These are phyloP conservation scores for Lyophyllum atratum DNA, from an alignment of 768 basidiomycete species.

Conservation along the genomic window DNA sequence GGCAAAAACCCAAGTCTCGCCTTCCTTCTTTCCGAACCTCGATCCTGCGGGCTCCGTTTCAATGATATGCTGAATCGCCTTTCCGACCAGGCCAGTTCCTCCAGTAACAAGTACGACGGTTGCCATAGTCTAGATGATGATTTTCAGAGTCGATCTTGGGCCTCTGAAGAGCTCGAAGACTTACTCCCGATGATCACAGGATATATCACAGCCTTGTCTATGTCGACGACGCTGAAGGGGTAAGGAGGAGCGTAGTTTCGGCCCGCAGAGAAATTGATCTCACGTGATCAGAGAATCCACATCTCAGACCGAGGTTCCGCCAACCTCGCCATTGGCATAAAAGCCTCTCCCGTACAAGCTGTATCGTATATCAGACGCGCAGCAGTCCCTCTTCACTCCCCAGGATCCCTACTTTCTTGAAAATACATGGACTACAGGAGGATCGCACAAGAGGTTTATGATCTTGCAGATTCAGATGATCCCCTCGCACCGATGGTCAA, in stretches of 20 bases:
- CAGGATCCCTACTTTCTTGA: background rate
- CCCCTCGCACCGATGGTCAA: constrained; percentile 62
- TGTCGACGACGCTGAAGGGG: background rate
- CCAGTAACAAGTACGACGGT: constrained; percentile 79
- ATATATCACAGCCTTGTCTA: background rate
- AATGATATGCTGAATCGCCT: constrained; percentile 77
- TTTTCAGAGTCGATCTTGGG: background rate
- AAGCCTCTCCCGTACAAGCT: background rate
- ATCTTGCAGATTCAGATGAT: constrained; percentile 54
- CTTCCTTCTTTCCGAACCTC: constrained; percentile 71
- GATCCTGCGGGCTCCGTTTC: constrained; percentile 78
- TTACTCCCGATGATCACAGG: background rate
- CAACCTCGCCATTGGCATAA: background rate
- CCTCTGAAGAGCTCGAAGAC: background rate
- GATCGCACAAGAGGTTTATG: constrained; percentile 62
- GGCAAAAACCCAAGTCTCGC: constrained; percentile 88
- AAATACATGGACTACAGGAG: constrained; percentile 47
- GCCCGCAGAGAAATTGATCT: background rate
- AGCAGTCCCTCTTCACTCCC: background rate
- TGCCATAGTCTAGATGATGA: constrained; percentile 26
- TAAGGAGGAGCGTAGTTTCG: background rate
- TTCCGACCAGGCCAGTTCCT: constrained; percentile 86
- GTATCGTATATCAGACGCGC: background rate
- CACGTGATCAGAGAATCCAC: constrained; percentile 14
- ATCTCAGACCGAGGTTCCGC: constrained; percentile 1